A percentile compares a stretch with the other conserved stretches of the same genome.
Conservation (phyloP, 768 basidiomycete genomes). For the Pleurotus pulmonarius region DNA sequence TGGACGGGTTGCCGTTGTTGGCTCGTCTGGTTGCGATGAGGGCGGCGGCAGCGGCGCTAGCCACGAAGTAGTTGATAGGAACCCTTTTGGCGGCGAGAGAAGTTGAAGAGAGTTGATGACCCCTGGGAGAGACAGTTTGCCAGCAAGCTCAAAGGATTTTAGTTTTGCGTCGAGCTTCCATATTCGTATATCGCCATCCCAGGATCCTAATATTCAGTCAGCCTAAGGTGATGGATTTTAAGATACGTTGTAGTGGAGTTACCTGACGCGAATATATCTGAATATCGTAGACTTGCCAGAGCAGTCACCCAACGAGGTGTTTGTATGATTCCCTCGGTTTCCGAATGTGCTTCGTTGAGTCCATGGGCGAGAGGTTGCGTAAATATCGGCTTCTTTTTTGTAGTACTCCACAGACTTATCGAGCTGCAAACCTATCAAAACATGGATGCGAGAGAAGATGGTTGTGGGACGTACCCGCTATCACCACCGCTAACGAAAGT, state of each 20-base stretch:
- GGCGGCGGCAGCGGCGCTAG: slow-evolving; percentile 12
- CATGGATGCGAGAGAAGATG: neutral
- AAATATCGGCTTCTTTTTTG: slow-evolving; percentile 94
- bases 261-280: slow-evolving; percentile 91
- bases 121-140: slow-evolving; percentile 64
- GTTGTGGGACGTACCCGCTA: slow-evolving; percentile 68
- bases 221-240: too few species aligned
- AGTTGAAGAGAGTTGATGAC: slow-evolving; percentile 91
- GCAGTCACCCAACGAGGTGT: slow-evolving; percentile 92
- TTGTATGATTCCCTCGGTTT: slow-evolving; percentile 69
- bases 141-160: slow-evolving; percentile 69
- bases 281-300: slow-evolving; percentile 78
- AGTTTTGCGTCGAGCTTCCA: slow-evolving; percentile 86
- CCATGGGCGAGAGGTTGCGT: slow-evolving; percentile 87
- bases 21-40: neutral
- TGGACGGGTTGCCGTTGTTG: neutral
- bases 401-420: slow-evolving; percentile 88
- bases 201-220: slow-evolving; percentile 63
- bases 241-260: slow-evolving; percentile 11
- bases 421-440: slow-evolving; percentile 45
- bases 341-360: slow-evolving; percentile 62
- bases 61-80: slow-evolving; percentile 38
- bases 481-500: slow-evolving; percentile 94
- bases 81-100: slow-evolving; percentile 47
- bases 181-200: slow-evolving; percentile 85